Percentiles rank a stretch among this genome's conserved stretches.
Conservation (phyloP, 1,284 basidiomycete species). For the Amylostereum chailletii region DNA sequence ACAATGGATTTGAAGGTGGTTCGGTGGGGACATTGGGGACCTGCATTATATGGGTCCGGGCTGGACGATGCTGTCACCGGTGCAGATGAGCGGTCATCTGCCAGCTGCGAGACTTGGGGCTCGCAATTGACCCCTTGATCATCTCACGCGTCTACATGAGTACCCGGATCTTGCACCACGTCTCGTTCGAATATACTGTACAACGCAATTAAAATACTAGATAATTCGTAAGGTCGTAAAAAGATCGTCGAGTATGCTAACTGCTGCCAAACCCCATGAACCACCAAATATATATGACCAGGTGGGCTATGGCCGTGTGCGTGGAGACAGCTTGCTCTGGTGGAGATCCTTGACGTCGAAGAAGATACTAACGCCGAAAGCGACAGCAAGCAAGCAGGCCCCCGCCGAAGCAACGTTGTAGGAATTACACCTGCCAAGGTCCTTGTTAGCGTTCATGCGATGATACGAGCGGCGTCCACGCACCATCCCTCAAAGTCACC, state of each 20-base stretch:
- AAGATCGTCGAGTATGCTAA: constrained; percentile 1
- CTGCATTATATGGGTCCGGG: no score
- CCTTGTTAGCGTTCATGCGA: constrained; percentile 1
- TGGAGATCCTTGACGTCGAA: constrained; percentile 61
- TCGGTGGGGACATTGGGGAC: no score
- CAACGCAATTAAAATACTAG: no score
- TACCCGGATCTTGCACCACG: no score
- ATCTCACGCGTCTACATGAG: no score
- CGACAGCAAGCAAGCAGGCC: constrained; percentile 44
- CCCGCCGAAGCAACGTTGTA: constrained; percentile 59
- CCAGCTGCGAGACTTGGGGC: no score
- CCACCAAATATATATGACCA: background rate
- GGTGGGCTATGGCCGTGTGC: constrained; percentile 29
- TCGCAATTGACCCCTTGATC: no score
- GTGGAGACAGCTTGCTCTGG: constrained; percentile 40
- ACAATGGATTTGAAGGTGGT: no score
- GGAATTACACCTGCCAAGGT: constrained; percentile 50
- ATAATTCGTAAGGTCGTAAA: constrained; percentile 2
- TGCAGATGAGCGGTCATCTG: no score
- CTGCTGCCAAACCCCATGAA: no score
- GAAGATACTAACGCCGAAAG: constrained; percentile 48
- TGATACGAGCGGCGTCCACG: constrained; percentile 17
- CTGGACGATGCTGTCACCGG: no score
- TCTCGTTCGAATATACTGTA: no score
- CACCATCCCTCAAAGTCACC: constrained; percentile 57